Conservation (phyloP, 2,329 filamentous ascomycete genomes). For the Scortechinia acanthostroma region DNA sequence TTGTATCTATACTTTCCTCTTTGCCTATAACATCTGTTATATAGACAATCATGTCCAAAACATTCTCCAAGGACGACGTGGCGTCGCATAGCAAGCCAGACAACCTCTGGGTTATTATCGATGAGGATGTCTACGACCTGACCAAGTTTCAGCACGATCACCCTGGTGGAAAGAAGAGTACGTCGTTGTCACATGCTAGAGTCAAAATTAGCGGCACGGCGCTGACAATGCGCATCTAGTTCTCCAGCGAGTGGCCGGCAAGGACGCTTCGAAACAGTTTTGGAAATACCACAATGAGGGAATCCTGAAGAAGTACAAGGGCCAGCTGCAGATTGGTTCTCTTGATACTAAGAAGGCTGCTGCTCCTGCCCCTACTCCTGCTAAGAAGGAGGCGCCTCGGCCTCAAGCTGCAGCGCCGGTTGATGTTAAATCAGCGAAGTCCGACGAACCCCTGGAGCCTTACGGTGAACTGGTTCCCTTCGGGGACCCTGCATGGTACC, state of each 20-base stretch:
- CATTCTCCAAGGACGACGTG: conserved; percentile 77
- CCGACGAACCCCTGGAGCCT: conserved; percentile 70
- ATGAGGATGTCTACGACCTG: conserved; percentile 91
- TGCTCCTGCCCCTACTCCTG: conserved; percentile 32
- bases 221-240: conserved; percentile 16
- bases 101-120: conserved; percentile 81
- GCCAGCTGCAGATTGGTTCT: conserved; percentile 74
- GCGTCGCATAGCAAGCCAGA: conserved; percentile 84
- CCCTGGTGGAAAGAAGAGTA: conserved; percentile 62
- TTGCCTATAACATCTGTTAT: background rate
- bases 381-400: conserved; percentile 23
- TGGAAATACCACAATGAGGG: conserved; percentile 78
- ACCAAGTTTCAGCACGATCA: conserved; percentile 83
- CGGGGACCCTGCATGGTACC: conserved; percentile 89
- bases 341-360: conserved; percentile 72
- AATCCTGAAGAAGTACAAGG: conserved; percentile 80
- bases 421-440: conserved; percentile 25
- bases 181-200: background rate
- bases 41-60: conserved; percentile 68
- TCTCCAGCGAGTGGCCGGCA: conserved; percentile 53
- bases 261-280: conserved; percentile 62
- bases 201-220: background rate
- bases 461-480: conserved; percentile 86
- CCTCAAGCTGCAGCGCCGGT: background rate
- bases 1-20: too few relatives aligned